phyloP scores from a whole-genome alignment of 495 filamentous ascomycete species.

The Hypoxylon fuscum region DNA sequence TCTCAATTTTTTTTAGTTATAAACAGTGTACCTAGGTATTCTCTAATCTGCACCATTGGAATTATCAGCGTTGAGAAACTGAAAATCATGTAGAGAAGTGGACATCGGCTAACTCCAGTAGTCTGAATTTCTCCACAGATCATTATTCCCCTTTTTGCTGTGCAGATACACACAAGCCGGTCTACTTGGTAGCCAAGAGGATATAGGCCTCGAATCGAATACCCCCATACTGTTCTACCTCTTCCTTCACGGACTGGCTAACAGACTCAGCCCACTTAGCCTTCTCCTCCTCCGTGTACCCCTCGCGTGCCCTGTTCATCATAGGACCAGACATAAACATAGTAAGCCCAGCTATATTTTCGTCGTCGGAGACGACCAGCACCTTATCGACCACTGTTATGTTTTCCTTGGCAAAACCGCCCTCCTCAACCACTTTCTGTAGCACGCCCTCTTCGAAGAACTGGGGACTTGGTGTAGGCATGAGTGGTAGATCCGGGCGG shows the following conservation, averaged over 20 bases:
- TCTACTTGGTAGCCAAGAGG: slow-evolving; percentile 38
- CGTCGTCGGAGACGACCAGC: slow-evolving; percentile 27
- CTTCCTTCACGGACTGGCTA: slow-evolving; percentile 34
- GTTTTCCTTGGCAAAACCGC: slow-evolving; percentile 35
- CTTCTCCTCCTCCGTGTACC: slow-evolving; percentile 38
- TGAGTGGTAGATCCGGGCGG: slow-evolving; percentile 41
- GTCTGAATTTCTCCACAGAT: too few species aligned
- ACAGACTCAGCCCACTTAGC: slow-evolving; percentile 32
- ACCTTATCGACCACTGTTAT: slow-evolving; percentile 29
- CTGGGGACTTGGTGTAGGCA: slow-evolving; percentile 34
- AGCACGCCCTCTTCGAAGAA: slow-evolving; percentile 43
- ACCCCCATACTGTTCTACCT: slow-evolving; percentile 35
- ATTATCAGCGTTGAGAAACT: too few species aligned
- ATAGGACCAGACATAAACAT: slow-evolving; percentile 34
- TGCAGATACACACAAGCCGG: not conserved
- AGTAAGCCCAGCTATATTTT: slow-evolving; percentile 37
- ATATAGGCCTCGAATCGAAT: slow-evolving; percentile 40
- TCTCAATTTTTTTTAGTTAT: too few species aligned
- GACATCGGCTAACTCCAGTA: too few species aligned
- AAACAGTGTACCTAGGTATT: too few species aligned
- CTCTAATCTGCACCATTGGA: too few species aligned
- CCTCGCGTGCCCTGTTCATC: slow-evolving; percentile 34
- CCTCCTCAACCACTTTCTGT: slow-evolving; percentile 36
- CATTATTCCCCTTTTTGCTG: not conserved
- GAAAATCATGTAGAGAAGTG: too few species aligned